Percentiles rank a stretch among this genome's conserved stretches.
phyloP scores from a whole-genome alignment of 106 monocot genomes.

The Allium cepa region DNA sequence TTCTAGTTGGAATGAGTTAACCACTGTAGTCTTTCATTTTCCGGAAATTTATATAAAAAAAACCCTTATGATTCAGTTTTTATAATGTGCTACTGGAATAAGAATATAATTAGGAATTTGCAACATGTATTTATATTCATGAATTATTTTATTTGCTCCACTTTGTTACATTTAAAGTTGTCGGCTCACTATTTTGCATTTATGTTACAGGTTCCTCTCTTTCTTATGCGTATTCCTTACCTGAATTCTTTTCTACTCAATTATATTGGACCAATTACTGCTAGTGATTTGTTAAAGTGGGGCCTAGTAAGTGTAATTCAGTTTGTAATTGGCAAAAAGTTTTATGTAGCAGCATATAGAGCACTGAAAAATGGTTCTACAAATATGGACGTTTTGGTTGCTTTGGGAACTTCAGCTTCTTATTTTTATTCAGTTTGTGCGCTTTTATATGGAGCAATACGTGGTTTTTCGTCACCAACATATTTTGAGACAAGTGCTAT shows the following conservation, averaged over 20 bases:
- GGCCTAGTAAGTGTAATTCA: slow-evolving; percentile 62
- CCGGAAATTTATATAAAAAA: no score
- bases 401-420: slow-evolving; percentile 84
- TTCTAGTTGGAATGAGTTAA: no score
- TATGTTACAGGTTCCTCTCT: slow-evolving; percentile 64
- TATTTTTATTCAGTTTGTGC: slow-evolving; percentile 91
- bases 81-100: no score
- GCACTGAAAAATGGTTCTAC: slow-evolving; percentile 83
- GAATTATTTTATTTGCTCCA: no score
- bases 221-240: slow-evolving; percentile 46
- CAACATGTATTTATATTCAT: no score
- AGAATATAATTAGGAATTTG: no score
- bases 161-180: background rate
- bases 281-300: slow-evolving; percentile 64
- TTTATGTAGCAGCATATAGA: slow-evolving; percentile 91
- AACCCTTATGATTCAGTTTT: no score
- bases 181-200: background rate
- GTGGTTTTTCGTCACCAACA: slow-evolving; percentile 67
- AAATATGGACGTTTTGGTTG: slow-evolving; percentile 98
- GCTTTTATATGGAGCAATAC: slow-evolving; percentile 63
- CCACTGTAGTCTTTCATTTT: no score
- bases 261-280: slow-evolving; percentile 68
- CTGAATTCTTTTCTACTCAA: slow-evolving; percentile 34
- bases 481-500: slow-evolving; percentile 99
- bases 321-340: slow-evolving; percentile 83